Percentiles rank a stretch among this genome's conserved stretches.
Conservation (phyloP, 1,139 yeast genomes). For the Ashbya aceris region DNA sequence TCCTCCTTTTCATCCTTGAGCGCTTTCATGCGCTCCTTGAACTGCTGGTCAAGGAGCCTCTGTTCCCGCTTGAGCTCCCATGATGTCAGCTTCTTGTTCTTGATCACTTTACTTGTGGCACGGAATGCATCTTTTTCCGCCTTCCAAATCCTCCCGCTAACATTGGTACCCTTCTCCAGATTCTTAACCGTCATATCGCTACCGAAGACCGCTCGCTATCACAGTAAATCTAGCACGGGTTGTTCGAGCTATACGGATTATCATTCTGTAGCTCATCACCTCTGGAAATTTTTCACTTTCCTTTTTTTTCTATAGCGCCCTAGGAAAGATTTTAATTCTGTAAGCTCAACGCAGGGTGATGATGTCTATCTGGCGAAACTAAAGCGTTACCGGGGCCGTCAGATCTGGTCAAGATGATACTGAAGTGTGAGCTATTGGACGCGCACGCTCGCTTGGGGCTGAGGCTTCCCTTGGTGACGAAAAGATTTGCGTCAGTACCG, state of each 20-base stretch:
- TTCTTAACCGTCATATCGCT: constrained; percentile 1
- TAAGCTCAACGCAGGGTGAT: too few species aligned
- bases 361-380: too few species aligned
- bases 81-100: constrained; percentile 28
- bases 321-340: too few species aligned
- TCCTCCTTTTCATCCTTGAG: constrained; percentile 56
- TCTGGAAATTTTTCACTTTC: constrained; percentile 1
- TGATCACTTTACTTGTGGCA: constrained; percentile 30
- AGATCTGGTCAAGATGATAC: too few species aligned
- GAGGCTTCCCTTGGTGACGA: background rate
- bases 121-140: constrained; percentile 41
- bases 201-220: background rate
- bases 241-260: too few species aligned
- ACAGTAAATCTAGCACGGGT: too few species aligned
- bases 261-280: too few species aligned
- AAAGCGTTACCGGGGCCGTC: too few species aligned
- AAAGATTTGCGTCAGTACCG: constrained; percentile 5
- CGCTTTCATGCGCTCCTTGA: constrained; percentile 39
- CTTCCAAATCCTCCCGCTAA: constrained; percentile 52
- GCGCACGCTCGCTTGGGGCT: too few species aligned
- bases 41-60: constrained; percentile 33
- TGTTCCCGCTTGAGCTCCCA: constrained; percentile 34
- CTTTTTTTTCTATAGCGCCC: background rate
- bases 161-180: constrained; percentile 34
- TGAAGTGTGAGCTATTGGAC: too few species aligned